These are phyloP conservation scores for Sarocladium oryzae DNA, from an alignment of 2,329 filamentous ascomycete genomes.

Conservation along the genomic window DNA sequence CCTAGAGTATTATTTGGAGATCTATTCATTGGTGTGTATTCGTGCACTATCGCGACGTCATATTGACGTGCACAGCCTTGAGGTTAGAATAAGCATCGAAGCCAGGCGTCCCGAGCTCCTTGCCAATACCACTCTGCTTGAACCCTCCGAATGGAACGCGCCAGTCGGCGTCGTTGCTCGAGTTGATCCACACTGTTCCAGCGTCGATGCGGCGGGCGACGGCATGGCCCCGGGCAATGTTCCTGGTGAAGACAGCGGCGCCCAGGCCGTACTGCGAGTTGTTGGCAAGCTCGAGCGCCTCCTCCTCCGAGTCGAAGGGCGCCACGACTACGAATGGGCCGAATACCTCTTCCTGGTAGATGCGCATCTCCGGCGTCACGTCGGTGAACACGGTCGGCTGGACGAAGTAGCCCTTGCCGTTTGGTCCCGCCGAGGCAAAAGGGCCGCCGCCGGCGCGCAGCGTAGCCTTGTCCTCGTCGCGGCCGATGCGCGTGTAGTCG, in stretches of 20 bases:
- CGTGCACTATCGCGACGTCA: too few species aligned
- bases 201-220: conserved; percentile 45
- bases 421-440: conserved; percentile 37
- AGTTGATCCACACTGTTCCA: conserved; percentile 39
- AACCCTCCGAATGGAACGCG: conserved; percentile 25
- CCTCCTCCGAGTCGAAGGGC: conserved; percentile 21
- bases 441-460: conserved; percentile 57
- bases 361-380: conserved; percentile 15
- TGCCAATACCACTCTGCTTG: conserved; percentile 26
- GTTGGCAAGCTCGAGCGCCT: conserved; percentile 23
- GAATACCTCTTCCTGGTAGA: conserved; percentile 26
- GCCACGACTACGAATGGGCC: conserved; percentile 22
- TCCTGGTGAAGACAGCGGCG: conserved; percentile 46
- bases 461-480: too few species aligned
- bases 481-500: conserved; percentile 33
- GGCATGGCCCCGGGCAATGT: conserved; percentile 35
- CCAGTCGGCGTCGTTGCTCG: conserved; percentile 25
- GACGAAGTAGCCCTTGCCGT: conserved; percentile 20
- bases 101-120: conserved; percentile 24
- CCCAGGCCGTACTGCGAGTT: conserved; percentile 48
- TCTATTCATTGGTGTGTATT: too few species aligned
- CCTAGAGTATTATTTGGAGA: too few species aligned
- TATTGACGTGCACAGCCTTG: conserved; percentile 25
- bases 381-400: conserved; percentile 23
- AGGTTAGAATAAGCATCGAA: conserved; percentile 21